Evolutionary conservation across 2,329 filamentous ascomycete genomes (phyloP).

Genomic region (Colletotrichum sp.): DNA sequence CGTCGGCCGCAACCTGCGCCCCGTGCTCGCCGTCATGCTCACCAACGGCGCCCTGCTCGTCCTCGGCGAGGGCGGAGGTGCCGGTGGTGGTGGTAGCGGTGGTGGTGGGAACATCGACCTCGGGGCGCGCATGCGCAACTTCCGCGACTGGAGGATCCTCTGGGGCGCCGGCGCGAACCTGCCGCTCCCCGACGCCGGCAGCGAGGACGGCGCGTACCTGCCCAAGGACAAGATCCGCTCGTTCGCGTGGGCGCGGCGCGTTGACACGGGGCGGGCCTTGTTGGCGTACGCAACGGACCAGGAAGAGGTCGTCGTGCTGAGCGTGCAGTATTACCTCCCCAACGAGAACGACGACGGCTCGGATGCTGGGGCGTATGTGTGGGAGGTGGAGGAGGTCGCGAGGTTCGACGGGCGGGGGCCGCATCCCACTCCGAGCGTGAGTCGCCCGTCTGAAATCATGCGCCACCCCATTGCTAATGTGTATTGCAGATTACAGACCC

Average conservation of each 20-base stretch:
- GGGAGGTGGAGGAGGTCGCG: slow-evolving; percentile 55
- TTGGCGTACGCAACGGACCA: slow-evolving; percentile 58
- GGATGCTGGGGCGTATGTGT: slow-evolving; percentile 49
- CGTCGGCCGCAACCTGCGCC: slow-evolving; percentile 58
- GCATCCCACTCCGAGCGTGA: slow-evolving; percentile 33
- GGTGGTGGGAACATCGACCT: slow-evolving; percentile 33
- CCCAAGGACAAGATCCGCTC: slow-evolving; percentile 43
- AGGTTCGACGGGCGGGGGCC: slow-evolving; percentile 54
- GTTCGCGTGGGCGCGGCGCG: slow-evolving; percentile 57
- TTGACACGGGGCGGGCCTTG: slow-evolving; percentile 45
- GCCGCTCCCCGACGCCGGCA: slow-evolving; percentile 48
- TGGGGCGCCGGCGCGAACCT: slow-evolving; percentile 61
- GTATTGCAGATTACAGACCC: slow-evolving; percentile 38
- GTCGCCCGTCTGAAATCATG: background rate
- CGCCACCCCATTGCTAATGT: background rate
- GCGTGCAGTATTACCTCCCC: slow-evolving; percentile 43
- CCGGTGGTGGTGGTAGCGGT: slow-evolving; percentile 33
- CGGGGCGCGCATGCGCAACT: slow-evolving; percentile 39
- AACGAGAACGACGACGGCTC: slow-evolving; percentile 52
- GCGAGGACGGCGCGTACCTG: slow-evolving; percentile 25
- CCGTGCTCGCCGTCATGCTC: slow-evolving; percentile 55
- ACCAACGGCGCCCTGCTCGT: slow-evolving; percentile 54
- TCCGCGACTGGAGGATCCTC: slow-evolving; percentile 57
- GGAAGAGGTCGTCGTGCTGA: slow-evolving; percentile 55
- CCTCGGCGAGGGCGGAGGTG: slow-evolving; percentile 50